phyloP scores from a whole-genome alignment of 768 basidiomycete genomes.

The Grammothele lineata region DNA sequence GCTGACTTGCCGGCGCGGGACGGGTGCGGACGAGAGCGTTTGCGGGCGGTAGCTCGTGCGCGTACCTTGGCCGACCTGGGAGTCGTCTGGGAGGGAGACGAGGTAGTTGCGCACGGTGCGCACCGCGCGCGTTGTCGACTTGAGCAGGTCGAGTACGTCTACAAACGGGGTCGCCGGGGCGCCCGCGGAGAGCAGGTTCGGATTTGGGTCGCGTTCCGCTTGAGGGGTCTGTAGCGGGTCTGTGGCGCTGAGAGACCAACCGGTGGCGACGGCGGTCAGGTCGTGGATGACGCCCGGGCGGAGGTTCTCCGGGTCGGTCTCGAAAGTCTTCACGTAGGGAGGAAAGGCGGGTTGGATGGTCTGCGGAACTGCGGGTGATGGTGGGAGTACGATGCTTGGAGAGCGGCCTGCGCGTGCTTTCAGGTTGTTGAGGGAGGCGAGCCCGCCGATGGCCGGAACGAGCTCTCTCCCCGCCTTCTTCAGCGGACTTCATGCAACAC shows the following conservation, averaged over 20 bases:
- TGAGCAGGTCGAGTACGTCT: slow-evolving; percentile 69
- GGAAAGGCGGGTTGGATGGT: slow-evolving; percentile 41
- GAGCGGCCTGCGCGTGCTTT: slow-evolving; percentile 29
- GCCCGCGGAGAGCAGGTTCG: slow-evolving; percentile 21
- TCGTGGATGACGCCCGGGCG: slow-evolving; percentile 77
- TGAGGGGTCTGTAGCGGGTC: not conserved
- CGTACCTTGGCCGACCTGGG: slow-evolving; percentile 29
- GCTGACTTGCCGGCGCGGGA: slow-evolving; percentile 32
- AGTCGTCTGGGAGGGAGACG: slow-evolving; percentile 76
- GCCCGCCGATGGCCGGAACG: slow-evolving; percentile 73
- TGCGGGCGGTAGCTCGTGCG: slow-evolving; percentile 49
- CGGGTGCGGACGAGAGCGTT: slow-evolving; percentile 30
- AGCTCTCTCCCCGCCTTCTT: slow-evolving; percentile 57
- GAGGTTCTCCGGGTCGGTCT: slow-evolving; percentile 74
- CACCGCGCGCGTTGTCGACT: slow-evolving; percentile 76
- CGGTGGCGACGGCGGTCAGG: slow-evolving; percentile 54
- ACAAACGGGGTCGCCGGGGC: slow-evolving; percentile 23
- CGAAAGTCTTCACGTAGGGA: slow-evolving; percentile 58
- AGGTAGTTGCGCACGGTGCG: slow-evolving; percentile 83
- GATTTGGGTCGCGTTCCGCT: slow-evolving; percentile 7
- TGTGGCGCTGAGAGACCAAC: slow-evolving; percentile 49
- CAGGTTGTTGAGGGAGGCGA: slow-evolving; percentile 32
- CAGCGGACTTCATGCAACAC: slow-evolving; percentile 27
- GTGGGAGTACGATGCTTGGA: slow-evolving; percentile 60
- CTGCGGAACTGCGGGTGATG: slow-evolving; percentile 57